Evolutionary conservation across 1,139 yeast species (phyloP), one percentile per base, ranked within the genome.

Genomic region (Suhomyces ambrosiae): DNA sequence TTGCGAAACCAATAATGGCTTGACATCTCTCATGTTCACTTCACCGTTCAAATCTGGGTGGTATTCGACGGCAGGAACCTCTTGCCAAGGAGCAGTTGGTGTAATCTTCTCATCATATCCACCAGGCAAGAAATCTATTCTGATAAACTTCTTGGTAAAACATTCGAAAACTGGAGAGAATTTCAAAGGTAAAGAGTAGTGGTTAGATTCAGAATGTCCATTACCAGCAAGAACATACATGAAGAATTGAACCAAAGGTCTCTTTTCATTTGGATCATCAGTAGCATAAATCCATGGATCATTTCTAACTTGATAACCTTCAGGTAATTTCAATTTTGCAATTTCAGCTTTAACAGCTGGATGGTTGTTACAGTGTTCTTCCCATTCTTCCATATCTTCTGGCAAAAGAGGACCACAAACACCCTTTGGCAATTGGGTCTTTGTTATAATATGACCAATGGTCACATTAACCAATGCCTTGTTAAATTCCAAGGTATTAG

Each of bases 281-380:
- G 88, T 82, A 50, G 95, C 96, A 59, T 86, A 86, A 73, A 86
- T 86, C 95, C 96, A 87, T 36, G 94, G 90, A 58, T 87, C 88
- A 56, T 74, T 76, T 56, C 83, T 78, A 35, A 86, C 80, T 33
- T 75, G 56, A 53, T 74, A 71, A 16, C 75, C 71, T 32, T 64
- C 59, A 54, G 82, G 88, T 54, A 76, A 74, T 54, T 70, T 76
- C 71, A 76, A 76, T 63, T 79, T 84, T 52, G 67, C 84, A 52
- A 81, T 67, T 59, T 82, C 87, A 17, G 80, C 85, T 42, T 58
- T 48, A 42, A 85, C 80, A 5, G 52, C 47, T 15, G 94, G 92
- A 54, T 83, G 84, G 23, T 61, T 53, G 50, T 63, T 54, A 50
- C 82, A 70, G 41, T 64, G 49, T 3, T 61, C 63, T 62, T 82